Evolutionary conservation across 345 rosid genomes (phyloP).

Genomic region (Microthlaspi erraticum): DNA sequence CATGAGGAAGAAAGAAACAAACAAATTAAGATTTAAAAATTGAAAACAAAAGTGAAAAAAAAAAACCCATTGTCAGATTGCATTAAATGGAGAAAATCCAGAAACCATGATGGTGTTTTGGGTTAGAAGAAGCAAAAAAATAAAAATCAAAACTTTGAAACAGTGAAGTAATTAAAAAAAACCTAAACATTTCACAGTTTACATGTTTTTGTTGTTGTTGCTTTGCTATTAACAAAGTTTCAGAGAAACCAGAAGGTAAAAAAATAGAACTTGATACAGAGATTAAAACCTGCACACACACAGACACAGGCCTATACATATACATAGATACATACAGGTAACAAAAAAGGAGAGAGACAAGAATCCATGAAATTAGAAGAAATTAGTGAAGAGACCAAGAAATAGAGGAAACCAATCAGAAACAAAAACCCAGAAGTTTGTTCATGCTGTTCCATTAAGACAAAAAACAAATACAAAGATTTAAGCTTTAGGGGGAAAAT

Average conservation of each 20-base stretch:
- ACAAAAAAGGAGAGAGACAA: slow-evolving; percentile 23
- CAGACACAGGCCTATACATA: background rate
- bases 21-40: background rate
- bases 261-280: slow-evolving; percentile 20
- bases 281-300: slow-evolving; percentile 10
- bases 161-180: slow-evolving; percentile 7
- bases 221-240: slow-evolving; percentile 7
- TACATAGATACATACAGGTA: background rate
- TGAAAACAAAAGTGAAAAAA: background rate
- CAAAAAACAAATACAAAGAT: slow-evolving; percentile 38
- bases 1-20: slow-evolving; percentile 14
- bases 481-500: slow-evolving; percentile 31
- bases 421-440: slow-evolving; percentile 38
- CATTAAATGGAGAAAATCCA: slow-evolving; percentile 45
- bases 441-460: slow-evolving; percentile 45
- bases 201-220: slow-evolving; percentile 4
- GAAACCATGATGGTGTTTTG: slow-evolving; percentile 35
- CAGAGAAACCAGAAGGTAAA: slow-evolving; percentile 25
- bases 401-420: slow-evolving; percentile 30
- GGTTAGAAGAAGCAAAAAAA: background rate
- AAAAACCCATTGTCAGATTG: slow-evolving; percentile 42
- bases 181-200: slow-evolving; percentile 1
- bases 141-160: slow-evolving; percentile 28
- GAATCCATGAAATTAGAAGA: slow-evolving; percentile 33
- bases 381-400: slow-evolving; percentile 36